A percentile compares a stretch with the other conserved stretches of the same genome.
Conservation (phyloP, 2,329 filamentous ascomycete species). For the Colletotrichum melonis region DNA sequence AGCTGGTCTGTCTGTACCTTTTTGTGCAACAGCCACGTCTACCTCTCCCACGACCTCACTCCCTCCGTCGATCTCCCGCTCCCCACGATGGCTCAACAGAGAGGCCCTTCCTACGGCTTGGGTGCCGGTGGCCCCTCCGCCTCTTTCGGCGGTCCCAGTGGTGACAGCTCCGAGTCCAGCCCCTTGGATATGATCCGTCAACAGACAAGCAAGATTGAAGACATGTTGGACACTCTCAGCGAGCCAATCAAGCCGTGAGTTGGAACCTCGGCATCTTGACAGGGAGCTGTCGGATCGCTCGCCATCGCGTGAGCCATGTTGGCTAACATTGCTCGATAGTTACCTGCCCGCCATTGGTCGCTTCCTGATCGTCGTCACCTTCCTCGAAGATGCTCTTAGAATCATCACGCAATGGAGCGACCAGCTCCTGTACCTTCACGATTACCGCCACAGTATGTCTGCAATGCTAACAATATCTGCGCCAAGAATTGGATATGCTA, state of each 20-base stretch:
- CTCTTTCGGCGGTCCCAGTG: constrained; percentile 34
- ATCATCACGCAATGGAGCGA: constrained; percentile 98
- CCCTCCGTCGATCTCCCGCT: constrained; percentile 4
- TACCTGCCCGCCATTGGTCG: constrained; percentile 95
- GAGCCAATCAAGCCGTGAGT: constrained; percentile 95
- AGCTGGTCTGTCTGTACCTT: constrained; percentile 34
- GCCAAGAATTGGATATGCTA: constrained; percentile 13
- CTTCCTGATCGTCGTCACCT: constrained; percentile 98
- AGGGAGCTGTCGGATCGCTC: constrained; percentile 15
- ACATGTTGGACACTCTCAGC: constrained; percentile 85
- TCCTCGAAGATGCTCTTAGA: constrained; percentile 94
- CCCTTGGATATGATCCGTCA: constrained; percentile 89
- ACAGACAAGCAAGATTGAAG: constrained; percentile 99
- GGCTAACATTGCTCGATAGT: constrained; percentile 59
- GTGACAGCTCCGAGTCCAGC: constrained; percentile 65
- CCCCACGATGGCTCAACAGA: constrained; percentile 36
- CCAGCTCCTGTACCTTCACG: constrained; percentile 91
- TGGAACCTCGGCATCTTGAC: constrained; percentile 42
- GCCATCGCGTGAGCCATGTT: constrained; percentile 8
- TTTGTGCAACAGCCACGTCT: constrained; percentile 33
- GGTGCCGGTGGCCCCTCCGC: constrained; percentile 34
- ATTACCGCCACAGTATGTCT: constrained; percentile 90
- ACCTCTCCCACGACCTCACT: neutral
- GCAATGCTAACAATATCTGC: neutral
- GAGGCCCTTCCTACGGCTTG: constrained; percentile 37